Percentiles rank a stretch among this genome's conserved stretches.
These are phyloP conservation scores for Ophiosphaerella narmari DNA, from an alignment of 2,329 filamentous ascomycete genomes.

Conservation along the genomic window DNA sequence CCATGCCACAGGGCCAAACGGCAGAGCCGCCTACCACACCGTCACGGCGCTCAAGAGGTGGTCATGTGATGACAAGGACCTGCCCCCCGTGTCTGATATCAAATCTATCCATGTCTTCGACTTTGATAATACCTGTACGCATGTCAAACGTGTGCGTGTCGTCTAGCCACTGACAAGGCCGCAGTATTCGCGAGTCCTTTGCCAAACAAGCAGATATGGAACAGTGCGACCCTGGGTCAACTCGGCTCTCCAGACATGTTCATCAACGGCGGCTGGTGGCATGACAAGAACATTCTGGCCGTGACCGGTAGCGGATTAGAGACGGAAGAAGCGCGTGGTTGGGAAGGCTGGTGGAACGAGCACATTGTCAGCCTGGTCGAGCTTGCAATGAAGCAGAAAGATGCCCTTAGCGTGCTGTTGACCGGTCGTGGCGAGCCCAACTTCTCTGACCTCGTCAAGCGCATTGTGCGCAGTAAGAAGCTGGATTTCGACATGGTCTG, in stretches of 20 bases:
- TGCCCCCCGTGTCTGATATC: conserved; percentile 74
- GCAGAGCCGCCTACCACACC: conserved; percentile 54
- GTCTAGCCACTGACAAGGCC: conserved; percentile 7
- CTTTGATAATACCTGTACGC: conserved; percentile 91
- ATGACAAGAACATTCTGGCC: conserved; percentile 82
- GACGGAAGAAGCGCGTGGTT: conserved; percentile 79
- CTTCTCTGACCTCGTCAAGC: conserved; percentile 79
- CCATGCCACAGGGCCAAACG: conserved; percentile 32
- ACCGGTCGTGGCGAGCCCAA: conserved; percentile 81
- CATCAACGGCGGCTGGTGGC: conserved; percentile 93
- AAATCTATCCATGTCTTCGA: conserved; percentile 90
- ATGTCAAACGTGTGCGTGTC: conserved; percentile 1
- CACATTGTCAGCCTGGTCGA: conserved; percentile 78
- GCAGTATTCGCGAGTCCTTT: conserved; percentile 88
- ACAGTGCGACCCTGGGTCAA: conserved; percentile 73
- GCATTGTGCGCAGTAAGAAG: conserved; percentile 76
- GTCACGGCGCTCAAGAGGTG: conserved; percentile 79
- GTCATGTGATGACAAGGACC: conserved; percentile 75
- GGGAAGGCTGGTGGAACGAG: conserved; percentile 98
- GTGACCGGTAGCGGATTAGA: conserved; percentile 83
- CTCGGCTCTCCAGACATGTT: conserved; percentile 78
- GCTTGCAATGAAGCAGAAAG: conserved; percentile 81
- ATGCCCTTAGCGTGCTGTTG: conserved; percentile 81
- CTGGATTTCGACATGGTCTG: conserved; percentile 87
- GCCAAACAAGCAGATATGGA: conserved; percentile 89